These are phyloP conservation scores for Phytophthora podocarpi DNA, from an alignment of 352 stramenopile genomes.

Conservation along the genomic window DNA sequence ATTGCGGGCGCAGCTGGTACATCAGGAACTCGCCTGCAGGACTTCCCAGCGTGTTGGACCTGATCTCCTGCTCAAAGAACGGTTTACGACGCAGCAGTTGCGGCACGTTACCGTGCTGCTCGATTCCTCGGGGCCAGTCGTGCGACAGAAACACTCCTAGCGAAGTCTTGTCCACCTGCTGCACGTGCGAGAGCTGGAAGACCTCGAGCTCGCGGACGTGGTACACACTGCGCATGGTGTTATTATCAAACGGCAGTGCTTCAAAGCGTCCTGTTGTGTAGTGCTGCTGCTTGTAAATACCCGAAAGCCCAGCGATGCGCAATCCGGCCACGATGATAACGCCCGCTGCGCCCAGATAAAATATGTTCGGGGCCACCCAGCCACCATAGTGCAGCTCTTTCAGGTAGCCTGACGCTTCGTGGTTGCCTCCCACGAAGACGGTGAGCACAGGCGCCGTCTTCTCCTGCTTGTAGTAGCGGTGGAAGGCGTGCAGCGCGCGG, in stretches of 20 bases:
- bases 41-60: conserved; percentile 94
- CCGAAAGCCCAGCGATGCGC: conserved; percentile 96
- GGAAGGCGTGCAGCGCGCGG: conserved; percentile 91
- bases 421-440: conserved; percentile 98
- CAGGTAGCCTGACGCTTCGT: conserved; percentile 97
- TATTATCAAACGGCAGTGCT: conserved; percentile 65
- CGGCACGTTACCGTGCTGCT: conserved; percentile 92
- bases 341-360: conserved; percentile 96
- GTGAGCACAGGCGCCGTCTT: conserved; percentile 94
- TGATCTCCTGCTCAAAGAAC: conserved; percentile 95
- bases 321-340: conserved; percentile 93
- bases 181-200: conserved; percentile 89
- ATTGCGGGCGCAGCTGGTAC: conserved; percentile 89
- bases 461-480: conserved; percentile 95
- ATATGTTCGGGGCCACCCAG: conserved; percentile 99
- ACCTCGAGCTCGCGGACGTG: conserved; percentile 95
- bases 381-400: conserved; percentile 98
- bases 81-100: conserved; percentile 93
- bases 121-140: conserved; percentile 98
- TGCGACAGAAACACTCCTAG: conserved; percentile 96
- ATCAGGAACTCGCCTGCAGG: conserved; percentile 93
- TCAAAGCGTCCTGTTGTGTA: conserved; percentile 93
- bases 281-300: conserved; percentile 97
- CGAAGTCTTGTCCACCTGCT: conserved; percentile 43
- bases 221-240: conserved; percentile 94